Conservation (phyloP, 2,329 filamentous ascomycete genomes). For the Calonectria henricotiae region DNA sequence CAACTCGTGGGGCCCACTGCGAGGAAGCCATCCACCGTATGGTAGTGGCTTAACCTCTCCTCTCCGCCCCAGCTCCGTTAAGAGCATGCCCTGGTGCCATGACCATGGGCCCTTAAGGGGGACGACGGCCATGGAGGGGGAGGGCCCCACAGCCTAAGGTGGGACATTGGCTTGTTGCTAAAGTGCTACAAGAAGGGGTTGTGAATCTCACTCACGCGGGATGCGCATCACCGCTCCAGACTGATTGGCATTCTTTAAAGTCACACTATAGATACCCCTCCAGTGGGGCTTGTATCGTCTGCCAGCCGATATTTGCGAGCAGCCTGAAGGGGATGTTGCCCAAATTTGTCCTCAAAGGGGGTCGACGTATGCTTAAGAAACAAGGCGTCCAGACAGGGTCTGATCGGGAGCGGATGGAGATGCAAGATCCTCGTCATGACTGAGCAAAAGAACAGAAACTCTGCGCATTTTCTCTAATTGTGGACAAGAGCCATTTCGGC, state of each 20-base stretch:
- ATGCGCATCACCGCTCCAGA: slow-evolving; percentile 50
- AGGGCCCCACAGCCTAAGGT: slow-evolving; percentile 42
- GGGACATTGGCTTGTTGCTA: slow-evolving; percentile 51
- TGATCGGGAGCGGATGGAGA: slow-evolving; percentile 45
- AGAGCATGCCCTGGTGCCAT: slow-evolving; percentile 33
- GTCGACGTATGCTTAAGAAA: slow-evolving; percentile 46
- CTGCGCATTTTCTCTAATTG: not conserved
- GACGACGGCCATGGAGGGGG: slow-evolving; percentile 36
- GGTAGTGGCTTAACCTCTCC: slow-evolving; percentile 22
- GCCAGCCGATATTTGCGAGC: slow-evolving; percentile 29
- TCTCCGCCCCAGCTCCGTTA: slow-evolving; percentile 27
- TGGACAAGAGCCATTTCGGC: slow-evolving; percentile 35
- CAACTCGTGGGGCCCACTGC: slow-evolving; percentile 18
- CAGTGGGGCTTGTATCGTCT: slow-evolving; percentile 18
- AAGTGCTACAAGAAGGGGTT: slow-evolving; percentile 52
- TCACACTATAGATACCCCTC: slow-evolving; percentile 44
- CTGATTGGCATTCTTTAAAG: slow-evolving; percentile 49
- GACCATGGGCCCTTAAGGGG: slow-evolving; percentile 28
- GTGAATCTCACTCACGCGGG: slow-evolving; percentile 52
- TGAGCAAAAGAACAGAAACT: slow-evolving; percentile 14
- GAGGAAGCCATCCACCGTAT: slow-evolving; percentile 12
- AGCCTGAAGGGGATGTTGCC: slow-evolving; percentile 20
- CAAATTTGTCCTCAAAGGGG: slow-evolving; percentile 31
- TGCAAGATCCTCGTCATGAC: slow-evolving; percentile 48
- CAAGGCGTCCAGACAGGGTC: slow-evolving; percentile 43